Conservation (phyloP, 2,329 filamentous ascomycete genomes). For the Shiraia sp. region DNA sequence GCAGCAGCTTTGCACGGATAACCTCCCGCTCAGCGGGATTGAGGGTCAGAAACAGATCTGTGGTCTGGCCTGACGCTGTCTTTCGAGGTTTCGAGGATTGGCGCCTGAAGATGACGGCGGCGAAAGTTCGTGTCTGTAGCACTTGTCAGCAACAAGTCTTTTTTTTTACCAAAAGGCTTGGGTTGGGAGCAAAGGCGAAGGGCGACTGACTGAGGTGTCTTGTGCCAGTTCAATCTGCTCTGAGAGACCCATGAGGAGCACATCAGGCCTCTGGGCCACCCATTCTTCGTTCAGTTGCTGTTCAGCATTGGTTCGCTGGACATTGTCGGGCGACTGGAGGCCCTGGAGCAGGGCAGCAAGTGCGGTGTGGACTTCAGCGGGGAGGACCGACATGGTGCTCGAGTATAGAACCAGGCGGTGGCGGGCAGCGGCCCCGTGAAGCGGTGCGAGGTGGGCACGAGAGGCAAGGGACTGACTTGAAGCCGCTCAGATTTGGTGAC, state of each 20-base stretch:
- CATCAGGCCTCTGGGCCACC: conserved; percentile 78
- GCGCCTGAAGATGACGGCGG: conserved; percentile 90
- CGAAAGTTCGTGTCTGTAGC: conserved; percentile 79
- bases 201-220: conserved; percentile 67
- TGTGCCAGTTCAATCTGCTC: conserved; percentile 85
- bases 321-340: conserved; percentile 88
- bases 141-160: conserved; percentile 4
- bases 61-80: conserved; percentile 65
- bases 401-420: conserved; percentile 3
- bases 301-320: conserved; percentile 81
- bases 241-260: conserved; percentile 89
- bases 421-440: conserved; percentile 23
- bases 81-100: conserved; percentile 90
- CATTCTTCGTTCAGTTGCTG: conserved; percentile 90
- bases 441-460: conserved; percentile 12
- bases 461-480: conserved; percentile 8
- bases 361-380: conserved; percentile 80
- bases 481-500: too few relatives aligned
- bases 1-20: conserved; percentile 82
- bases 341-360: conserved; percentile 85
- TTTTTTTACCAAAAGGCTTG: not conserved
- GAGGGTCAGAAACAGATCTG: conserved; percentile 85
- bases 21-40: conserved; percentile 71
- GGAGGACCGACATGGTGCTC: conserved; percentile 77
- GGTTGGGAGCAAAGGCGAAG: not conserved